Conservation (phyloP, 352 stramenopile species). For the Aphanomyces invadans region DNA sequence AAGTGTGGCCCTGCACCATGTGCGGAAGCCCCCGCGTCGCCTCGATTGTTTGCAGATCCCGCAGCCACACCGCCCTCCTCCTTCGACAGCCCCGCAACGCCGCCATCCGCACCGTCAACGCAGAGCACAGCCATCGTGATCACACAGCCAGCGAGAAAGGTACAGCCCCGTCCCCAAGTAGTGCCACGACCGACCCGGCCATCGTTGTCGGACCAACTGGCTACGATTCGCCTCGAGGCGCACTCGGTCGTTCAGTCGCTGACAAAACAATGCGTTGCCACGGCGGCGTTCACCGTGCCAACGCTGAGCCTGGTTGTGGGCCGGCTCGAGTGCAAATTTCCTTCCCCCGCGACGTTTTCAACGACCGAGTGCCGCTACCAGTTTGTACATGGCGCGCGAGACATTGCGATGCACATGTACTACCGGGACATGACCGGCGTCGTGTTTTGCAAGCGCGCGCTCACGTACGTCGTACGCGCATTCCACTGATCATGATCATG, state of each 20-base stretch:
- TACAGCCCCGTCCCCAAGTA: not conserved
- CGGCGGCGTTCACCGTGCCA: not conserved
- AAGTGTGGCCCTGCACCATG: not conserved
- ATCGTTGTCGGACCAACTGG: conserved; percentile 8
- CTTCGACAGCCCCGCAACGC: no score
- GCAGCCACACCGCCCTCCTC: no score
- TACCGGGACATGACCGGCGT: conserved; percentile 4
- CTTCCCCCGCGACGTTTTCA: not conserved
- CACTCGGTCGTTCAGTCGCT: not conserved
- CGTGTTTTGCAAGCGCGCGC: not conserved
- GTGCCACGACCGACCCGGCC: not conserved
- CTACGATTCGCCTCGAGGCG: not conserved
- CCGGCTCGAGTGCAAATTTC: conserved; percentile 19
- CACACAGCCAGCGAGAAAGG: no score
- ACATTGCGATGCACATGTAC: conserved; percentile 21
- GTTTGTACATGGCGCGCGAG: not conserved
- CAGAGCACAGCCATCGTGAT: not conserved
- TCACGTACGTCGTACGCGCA: not conserved
- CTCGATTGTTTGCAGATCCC: not conserved
- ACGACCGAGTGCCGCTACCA: not conserved
- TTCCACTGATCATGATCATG: not conserved
- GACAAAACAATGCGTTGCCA: not conserved
- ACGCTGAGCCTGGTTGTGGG: not conserved
- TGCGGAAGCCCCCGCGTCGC: not conserved
- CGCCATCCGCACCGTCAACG: not conserved